Evolutionary conservation across 768 basidiomycete species (phyloP), one percentile per base, ranked within the genome.

Genomic region (Naganishia vishniacii): DNA sequence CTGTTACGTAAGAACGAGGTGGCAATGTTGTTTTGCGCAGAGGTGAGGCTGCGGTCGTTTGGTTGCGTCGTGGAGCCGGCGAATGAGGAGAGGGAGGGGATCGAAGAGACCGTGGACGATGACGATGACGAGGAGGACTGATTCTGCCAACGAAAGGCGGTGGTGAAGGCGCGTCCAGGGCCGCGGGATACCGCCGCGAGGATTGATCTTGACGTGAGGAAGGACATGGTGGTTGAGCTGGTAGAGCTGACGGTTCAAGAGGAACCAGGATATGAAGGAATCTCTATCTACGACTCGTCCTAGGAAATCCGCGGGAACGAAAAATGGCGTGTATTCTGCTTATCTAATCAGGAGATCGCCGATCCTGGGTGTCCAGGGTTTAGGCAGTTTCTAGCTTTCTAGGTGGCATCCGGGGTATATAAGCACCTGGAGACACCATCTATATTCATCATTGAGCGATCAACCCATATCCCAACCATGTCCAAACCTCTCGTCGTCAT

Each of bases 401-500:
- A 37, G n/a, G n/a, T 37, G 34, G 34, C 34, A 37, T 15, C 8
- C 7, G n/a, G n/a, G n/a, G n/a, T n/a, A n/a, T n/a, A n/a, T n/a
- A n/a, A n/a, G n/a, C n/a, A n/a, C 8, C 37, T 8, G 16, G 37
- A 16, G 16, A 16, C 37, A 40, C 16, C 16, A 8, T 40, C 37
- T 40, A 8, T 16, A 8, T 16, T 40, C 16, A 16, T 40, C 8
- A 40, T 40, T 40, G 9, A 8, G 16, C 16, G 16, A 8, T 40
- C 37, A 40, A 40, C 16, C 37, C 37, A n/a, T n/a, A n/a, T 48
- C 46, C 8, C 46, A 58, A 59, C 26, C 59, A 47, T 45, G 46
- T 51, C 46, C 41, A 25, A 41, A 41, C 51, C 62, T 7, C 42
- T 63, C 23, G 62, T 63, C 29, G 56, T 64, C 44, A 23, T 64